Percentiles rank a stretch among this genome's conserved stretches.
Evolutionary conservation across 2,329 filamentous ascomycete genomes (phyloP).

Genomic region (Neocucurbitaria cava): DNA sequence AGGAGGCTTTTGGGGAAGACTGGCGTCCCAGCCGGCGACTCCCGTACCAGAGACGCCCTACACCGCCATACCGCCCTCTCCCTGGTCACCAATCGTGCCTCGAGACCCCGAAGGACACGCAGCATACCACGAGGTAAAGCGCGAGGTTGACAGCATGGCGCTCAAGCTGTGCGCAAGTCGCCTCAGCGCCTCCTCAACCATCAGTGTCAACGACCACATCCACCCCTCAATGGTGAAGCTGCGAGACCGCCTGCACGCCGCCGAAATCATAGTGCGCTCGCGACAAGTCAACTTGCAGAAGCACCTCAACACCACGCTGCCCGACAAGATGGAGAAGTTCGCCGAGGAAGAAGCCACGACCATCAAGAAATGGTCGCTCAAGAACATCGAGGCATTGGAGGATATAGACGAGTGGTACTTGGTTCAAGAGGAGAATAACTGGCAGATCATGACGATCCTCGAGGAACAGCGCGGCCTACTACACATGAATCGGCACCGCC

Average conservation of each 20-base stretch:
- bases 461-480: constrained; percentile 23
- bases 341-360: constrained; percentile 8
- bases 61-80: constrained; percentile 4
- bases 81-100: constrained; percentile 1
- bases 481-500: constrained; percentile 8
- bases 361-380: constrained; percentile 8
- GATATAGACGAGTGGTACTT: constrained; percentile 15
- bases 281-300: background rate
- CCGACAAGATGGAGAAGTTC: background rate
- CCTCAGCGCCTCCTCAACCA: background rate
- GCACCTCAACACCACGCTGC: background rate
- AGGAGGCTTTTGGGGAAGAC: constrained; percentile 24
- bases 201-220: constrained; percentile 6
- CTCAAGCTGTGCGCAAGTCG: constrained; percentile 15
- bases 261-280: constrained; percentile 1
- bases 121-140: constrained; percentile 6
- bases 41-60: background rate
- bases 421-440: constrained; percentile 4
- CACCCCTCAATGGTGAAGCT: constrained; percentile 11
- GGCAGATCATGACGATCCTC: constrained; percentile 8
- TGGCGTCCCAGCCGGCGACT: constrained; percentile 7
- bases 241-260: constrained; percentile 6
- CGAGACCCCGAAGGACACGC: constrained; percentile 2
- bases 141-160: constrained; percentile 3
- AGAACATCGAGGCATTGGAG: background rate